Percentiles rank a stretch among this genome's conserved stretches.
Evolutionary conservation across 1,284 basidiomycete species (phyloP).

Genomic region (Irpex sp.): DNA sequence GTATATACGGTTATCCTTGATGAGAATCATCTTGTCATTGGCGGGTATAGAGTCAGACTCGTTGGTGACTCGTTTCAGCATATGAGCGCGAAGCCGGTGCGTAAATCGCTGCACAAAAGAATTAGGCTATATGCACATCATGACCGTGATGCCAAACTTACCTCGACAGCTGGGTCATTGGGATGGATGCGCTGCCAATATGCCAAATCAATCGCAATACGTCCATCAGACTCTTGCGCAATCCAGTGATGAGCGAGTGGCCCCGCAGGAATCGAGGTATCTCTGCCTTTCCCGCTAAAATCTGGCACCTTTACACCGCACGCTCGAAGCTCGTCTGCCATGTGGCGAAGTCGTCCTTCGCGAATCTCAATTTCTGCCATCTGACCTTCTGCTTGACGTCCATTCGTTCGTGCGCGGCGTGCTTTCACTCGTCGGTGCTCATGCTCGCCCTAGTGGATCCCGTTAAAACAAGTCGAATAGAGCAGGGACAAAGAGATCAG

Average conservation of each 20-base stretch:
- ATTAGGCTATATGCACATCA: too few species aligned
- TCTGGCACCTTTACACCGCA: not conserved
- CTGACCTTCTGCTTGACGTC: not conserved
- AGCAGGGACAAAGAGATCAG: not conserved
- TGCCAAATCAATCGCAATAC: not conserved
- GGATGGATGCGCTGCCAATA: not conserved
- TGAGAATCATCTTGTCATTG: not conserved
- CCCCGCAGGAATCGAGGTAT: not conserved
- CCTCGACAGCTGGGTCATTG: not conserved
- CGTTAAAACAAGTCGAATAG: not conserved
- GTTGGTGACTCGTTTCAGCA: not conserved
- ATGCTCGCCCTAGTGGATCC: conserved; percentile 9
- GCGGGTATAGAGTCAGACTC: not conserved
- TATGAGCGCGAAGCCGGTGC: not conserved
- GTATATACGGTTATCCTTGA: not conserved
- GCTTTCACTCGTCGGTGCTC: conserved; percentile 10
- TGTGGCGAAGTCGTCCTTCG: not conserved
- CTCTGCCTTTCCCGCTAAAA: not conserved
- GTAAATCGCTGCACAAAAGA: not conserved
- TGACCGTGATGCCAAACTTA: not conserved
- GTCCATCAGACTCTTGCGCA: not conserved
- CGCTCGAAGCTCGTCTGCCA: not conserved
- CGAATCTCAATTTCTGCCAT: not conserved
- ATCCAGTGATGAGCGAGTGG: not conserved
- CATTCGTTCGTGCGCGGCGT: conserved; percentile 5